phyloP scores from a whole-genome alignment of 495 filamentous ascomycete genomes.

The Aspergillus incahuasiensis region DNA sequence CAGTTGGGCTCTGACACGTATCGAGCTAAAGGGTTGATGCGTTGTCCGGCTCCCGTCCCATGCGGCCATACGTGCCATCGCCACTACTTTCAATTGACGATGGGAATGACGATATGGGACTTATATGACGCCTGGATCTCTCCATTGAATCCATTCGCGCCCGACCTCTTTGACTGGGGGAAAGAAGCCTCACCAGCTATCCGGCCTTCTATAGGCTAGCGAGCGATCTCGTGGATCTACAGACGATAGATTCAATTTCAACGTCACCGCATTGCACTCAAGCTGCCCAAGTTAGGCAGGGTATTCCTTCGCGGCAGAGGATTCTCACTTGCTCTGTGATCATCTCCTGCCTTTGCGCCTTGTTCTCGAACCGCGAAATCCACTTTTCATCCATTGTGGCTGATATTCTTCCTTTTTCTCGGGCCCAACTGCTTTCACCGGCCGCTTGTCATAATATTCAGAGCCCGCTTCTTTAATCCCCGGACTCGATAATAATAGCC shows the following conservation, averaged over 20 bases:
- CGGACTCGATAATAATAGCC: slow-evolving; percentile 7
- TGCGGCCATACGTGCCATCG: slow-evolving; percentile 9
- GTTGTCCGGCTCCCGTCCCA: slow-evolving; percentile 19
- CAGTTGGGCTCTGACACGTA: slow-evolving; percentile 26
- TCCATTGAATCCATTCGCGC: background rate
- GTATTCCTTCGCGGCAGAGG: slow-evolving; percentile 2
- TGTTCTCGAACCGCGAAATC: slow-evolving; percentile 8
- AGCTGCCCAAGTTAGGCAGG: background rate
- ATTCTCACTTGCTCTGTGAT: background rate
- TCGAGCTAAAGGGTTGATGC: slow-evolving; percentile 20
- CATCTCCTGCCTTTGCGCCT: background rate
- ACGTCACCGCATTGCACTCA: slow-evolving; percentile 4
- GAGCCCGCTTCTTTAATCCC: slow-evolving; percentile 2
- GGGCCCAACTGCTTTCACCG: slow-evolving; percentile 5
- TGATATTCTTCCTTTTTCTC: slow-evolving; percentile 15
- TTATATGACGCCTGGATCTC: background rate
- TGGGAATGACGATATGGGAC: background rate
- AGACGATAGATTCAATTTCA: background rate
- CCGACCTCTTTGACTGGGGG: background rate
- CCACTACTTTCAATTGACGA: slow-evolving; percentile 18
- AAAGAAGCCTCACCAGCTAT: background rate
- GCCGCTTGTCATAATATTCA: background rate
- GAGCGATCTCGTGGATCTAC: background rate
- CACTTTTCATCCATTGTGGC: slow-evolving; percentile 17
- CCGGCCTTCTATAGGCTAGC: background rate